Evolutionary conservation across 805 yeast species (phyloP), one percentile per base, ranked within the genome.

Genomic region (Metschnikowia aberdeeniae): DNA sequence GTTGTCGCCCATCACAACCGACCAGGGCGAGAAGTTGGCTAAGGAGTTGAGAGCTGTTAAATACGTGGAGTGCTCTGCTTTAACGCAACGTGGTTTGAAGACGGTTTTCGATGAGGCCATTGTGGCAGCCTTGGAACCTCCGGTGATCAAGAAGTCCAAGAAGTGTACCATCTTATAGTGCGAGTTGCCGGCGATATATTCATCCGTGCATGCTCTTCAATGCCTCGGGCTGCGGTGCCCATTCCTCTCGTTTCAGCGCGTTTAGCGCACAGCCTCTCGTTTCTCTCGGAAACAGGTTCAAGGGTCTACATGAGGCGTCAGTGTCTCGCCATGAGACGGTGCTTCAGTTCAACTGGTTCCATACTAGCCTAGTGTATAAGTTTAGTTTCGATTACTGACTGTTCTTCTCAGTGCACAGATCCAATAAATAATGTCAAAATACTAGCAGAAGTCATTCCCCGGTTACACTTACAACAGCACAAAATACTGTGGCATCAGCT

Each of bases 81-180:
- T 93, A 62, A 93, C 97, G 42, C 99, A 92, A 70, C 83, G 89
- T 64, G 99, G 99, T 11, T 78, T 93, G 66, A 93, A 92, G 72
- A 89, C 95, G 55, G 97, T 92, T n/a, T 92, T 92, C 70, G 98
- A 93, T 64, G 97, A 89, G 70, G 98, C 98, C 22, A 93, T 93
- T 48, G 97, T 93, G 40, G 97, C 98, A 42, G 97, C 98, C 24
- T 77, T 93, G 53, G 98, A 92, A 65, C 98, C 98, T 40, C 97
- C 98, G 24, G 93, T 86, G 53, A 82, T 86, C 58, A 86, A 80
- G 60, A 82, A 81, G 62, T 75, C 77, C 52, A 84, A 87, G 75
- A 89, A 86, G 73, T 90, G 98, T 76, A 77, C 86, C 54, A 84
- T 90, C 60, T 81, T 90, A 67, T 89, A 76, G 66, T 37, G 12